Base-by-base conservation (phyloP, 2,329 filamentous ascomycete genomes). In the Hypoxylon sp. region DNA sequence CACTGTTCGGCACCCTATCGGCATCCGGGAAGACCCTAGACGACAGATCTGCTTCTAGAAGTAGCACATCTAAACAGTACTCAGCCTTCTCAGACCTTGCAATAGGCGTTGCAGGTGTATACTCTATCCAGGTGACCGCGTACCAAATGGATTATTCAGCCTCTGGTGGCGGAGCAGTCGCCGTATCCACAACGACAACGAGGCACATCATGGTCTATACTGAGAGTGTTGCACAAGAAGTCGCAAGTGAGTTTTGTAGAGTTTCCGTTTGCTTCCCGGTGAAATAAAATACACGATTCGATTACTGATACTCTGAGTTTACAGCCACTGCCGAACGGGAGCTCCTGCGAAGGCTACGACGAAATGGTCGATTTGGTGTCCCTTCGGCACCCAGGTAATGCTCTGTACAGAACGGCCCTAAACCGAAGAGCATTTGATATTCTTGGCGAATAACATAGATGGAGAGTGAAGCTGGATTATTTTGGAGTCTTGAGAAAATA, bases 11-110 rank as follows among this genome's bases (percentile, higher is more conserved):
- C 51, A 74, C 71, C 7, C 19, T 75, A 1, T 57, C 71, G 3
- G 67, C 32, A 6, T 71, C 70, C 11, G 69, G 68, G 2, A 61
- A 69, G 50, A 3, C 39, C 17, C 50, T 76, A 7, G 44, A 67
- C 17, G 65, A 67, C 27, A 31, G 62, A 27, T 48, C 58, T 19
- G 50, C 67, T 11, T 68, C 70, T 15, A 57, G 67, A 35, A 72
- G 70, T 19, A 65, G 47, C 35, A 51, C 42, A 8, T 48, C 60
- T 1, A 61, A 44, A 7, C 68, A 72, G 21, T 76, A 71, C 37
- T 69, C 72, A 1, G 72, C 67, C 21, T 76, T 76, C 31, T 68
- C 74, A 5, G 69, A 76, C 32, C 70, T 76, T 0, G 39, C 44
- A 21, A 56, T 75, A 31, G 63, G 56, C 42, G 70, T 65, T 24